These are phyloP conservation scores for Vitis rupestris DNA, from an alignment of 164 flowering plant genomes.

Conservation along the genomic window DNA sequence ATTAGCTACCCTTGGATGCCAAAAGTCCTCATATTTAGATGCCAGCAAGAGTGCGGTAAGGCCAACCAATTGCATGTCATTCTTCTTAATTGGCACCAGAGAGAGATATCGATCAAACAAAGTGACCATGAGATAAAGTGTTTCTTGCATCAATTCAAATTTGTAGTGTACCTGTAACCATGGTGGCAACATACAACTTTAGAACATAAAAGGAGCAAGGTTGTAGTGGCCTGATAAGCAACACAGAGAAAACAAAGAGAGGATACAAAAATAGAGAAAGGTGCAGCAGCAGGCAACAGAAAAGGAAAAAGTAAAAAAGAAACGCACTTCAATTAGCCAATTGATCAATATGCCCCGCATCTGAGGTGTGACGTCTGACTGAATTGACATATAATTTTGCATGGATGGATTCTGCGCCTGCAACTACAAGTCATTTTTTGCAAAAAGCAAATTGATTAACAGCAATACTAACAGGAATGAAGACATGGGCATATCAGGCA, in stretches of 20 bases:
- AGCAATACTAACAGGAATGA: neutral
- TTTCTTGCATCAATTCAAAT: conserved; percentile 88
- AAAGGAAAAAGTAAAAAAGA: neutral
- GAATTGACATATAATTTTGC: conserved; percentile 56
- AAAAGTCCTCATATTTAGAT: conserved; percentile 91
- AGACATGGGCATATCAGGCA: neutral
- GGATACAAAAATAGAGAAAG: neutral
- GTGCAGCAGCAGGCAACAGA: no score
- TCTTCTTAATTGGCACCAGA: conserved; percentile 46
- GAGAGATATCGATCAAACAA: conserved; percentile 80
- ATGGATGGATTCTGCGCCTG: conserved; percentile 57
- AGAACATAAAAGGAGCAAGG: conserved; percentile 1
- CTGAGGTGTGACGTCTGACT: conserved; percentile 59
- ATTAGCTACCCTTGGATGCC: conserved; percentile 81
- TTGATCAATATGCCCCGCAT: conserved; percentile 84
- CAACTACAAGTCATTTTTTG: conserved; percentile 11
- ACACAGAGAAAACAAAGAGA: neutral
- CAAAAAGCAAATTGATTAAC: neutral
- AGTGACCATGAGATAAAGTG: conserved; percentile 73
- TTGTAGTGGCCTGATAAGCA: neutral
- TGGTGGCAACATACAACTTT: neutral
- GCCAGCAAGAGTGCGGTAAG: conserved; percentile 83
- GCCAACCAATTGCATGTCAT: conserved; percentile 87
- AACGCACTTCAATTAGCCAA: conserved; percentile 80
- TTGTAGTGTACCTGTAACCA: conserved; percentile 72